Base-by-base conservation (phyloP, 345 rosid species). In the Citrus mangshanensis region DNA sequence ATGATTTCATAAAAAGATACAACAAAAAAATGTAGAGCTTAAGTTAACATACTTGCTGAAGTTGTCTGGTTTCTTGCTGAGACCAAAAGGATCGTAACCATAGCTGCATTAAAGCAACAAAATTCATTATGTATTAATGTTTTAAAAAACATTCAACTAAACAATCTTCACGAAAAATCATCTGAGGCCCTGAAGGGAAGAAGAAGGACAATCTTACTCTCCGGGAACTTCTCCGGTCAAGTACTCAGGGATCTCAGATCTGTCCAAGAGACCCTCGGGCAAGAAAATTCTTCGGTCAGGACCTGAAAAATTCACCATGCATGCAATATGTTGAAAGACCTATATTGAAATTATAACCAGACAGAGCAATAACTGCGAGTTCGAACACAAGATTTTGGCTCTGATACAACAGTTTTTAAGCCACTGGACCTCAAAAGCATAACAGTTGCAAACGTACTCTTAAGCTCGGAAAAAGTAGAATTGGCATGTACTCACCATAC, bases 261-360 rank as follows among this genome's bases (percentile, higher is more conserved):
- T 83, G 85, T 95, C 99, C 90, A 95, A 79, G 72, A 95, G 94
- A 69, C 98, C 99, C 9, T 92, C 96, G 0, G 98, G 98, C 85
- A 95, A 87, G 94, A 95, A 95, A 67, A 95, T 90, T 86, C 97
- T 95, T 82, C 99, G 88, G 82, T 95, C 98, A 18, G 99, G 99
- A 80, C 99, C 98, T 93, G 88, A 58, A 76, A 71, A 49, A 79
- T 42, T 42, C 77, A 62, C 65, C 28, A 42, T 58, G 59, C 56
- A 76, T 46, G 51, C 16, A 13, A 34, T 40, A 22, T 49, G n/a
- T 75, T 34, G 9, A n/a, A 24, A 72, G 13, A 60, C 38, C 14
- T 22, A 54, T 7, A 49, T 28, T 16, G 74, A 49, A 13, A 70
- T 14, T 16, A 9, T 54, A 40, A 38, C 19, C 1, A 30, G 21